Evolutionary conservation across 495 filamentous ascomycete species (phyloP), one percentile per base, ranked within the genome.

Genomic region (Aspergillus homomorphus): DNA sequence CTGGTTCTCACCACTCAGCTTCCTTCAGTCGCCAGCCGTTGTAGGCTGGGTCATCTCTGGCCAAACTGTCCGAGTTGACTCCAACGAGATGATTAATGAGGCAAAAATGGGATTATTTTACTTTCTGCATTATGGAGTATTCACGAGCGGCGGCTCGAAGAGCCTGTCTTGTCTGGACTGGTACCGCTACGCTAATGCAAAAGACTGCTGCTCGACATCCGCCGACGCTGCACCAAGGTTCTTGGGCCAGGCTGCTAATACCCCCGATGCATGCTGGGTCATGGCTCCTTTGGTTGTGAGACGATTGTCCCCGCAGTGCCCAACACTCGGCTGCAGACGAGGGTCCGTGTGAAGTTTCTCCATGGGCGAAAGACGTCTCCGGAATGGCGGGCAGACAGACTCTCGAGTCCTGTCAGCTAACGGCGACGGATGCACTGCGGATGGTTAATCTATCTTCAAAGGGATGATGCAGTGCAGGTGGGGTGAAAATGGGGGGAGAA

Each of bases 401-500:
- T 22, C 45, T 30, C 28, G 30, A 2, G 22, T 50, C 26, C 23
- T 45, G 22, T 50, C 57, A 45, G 14, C 24, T 28, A 54, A 66
- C 48, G 60, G 38, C 48, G 50, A 16, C 46, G 38, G 45, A 62
- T 56, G 60, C 56, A 59, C 46, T 22, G n/a, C 46, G 22, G 46
- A 50, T 50, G 46, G 46, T 15, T n/a, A 23, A n/a, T 38, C 33
- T 12, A 10, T 38, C 33, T 38, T n/a, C 26, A n/a, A 50, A 58
- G 14, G 48, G 55, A 60, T 56, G 62, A 58, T 62, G 62, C 62
- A 62, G 49, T 23, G 44, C 57, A 61, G 64, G 73, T 74, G 72
- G 73, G 71, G 73, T 73, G 73, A 14, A 38, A 6, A 6, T 5
- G 33, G 33, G 33, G 56, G 50, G 60, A 62, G n/a, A 33, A 56